Evolutionary conservation across 2,329 filamentous ascomycete genomes (phyloP), one percentile per base, ranked within the genome.

Genomic region (Talaromyces sp.): DNA sequence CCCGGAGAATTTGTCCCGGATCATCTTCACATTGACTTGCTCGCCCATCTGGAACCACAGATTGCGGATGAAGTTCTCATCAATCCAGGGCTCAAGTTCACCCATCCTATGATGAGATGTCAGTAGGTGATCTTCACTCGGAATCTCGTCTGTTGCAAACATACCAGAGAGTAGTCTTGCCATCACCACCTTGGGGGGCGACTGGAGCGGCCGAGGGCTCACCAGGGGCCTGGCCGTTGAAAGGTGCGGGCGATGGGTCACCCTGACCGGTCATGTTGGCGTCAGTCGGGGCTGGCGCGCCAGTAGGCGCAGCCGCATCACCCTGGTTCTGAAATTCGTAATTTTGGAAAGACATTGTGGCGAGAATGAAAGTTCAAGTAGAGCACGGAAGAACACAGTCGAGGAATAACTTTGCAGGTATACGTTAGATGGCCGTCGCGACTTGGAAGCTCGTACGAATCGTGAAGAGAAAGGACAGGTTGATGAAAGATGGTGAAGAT

Each of bases 1-100:
- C 92, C 94, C 95, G 74, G 94, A 97, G 78, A 96, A 96, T 80
- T 97, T 97, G 82, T 99, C 95, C 68, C 95, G 91, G 72, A 99
- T 99, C 85, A 99, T 96, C 86, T 99, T 99, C 70, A 99, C 95
- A 71, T 97, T 97, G 71, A 99, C 95, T 66, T 88, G 88, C 79
- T 98, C 95, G 68, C 90, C 92, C 81, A 96, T 90, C 70, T 93
- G 88, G 72, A 92, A 96, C 85, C 92, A 98, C 53, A 98, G 87
- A 69, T 90, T 95, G 79, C 96, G 93, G 73, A 99, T 91, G 77
- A 98, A 99, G 79, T 94, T 96, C 82, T 99, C 95, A 71, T 99
- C 95, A 81, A 99, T 98, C 95, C 95, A 99, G 31, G 92, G 91
- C 79, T 98, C 94, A 66, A 99, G 89, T 77, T 99, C 95, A 69